phyloP scores from a whole-genome alignment of 495 filamentous ascomycete genomes.

The Aspergillus avenaceus region DNA sequence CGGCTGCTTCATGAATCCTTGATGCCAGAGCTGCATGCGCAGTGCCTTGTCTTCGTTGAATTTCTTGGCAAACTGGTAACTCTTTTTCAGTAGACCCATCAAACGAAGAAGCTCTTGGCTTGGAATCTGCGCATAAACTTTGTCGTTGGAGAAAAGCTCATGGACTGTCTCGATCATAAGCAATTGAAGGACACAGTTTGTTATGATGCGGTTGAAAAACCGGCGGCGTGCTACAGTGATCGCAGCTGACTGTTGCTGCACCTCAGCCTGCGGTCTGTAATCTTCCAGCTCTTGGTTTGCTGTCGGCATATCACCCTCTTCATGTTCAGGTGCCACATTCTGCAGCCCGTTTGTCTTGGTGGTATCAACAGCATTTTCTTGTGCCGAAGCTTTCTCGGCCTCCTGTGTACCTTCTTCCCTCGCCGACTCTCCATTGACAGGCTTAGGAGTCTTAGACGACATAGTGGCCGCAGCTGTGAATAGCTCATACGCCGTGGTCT shows the following conservation, averaged over 20 bases:
- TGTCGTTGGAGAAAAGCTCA: conserved; percentile 95
- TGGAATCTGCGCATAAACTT: conserved; percentile 90
- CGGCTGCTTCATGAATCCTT: conserved; percentile 99
- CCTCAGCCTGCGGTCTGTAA: conserved; percentile 65
- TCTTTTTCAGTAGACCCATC: conserved; percentile 91
- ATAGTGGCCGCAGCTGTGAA: conserved; percentile 78
- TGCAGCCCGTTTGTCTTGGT: conserved; percentile 60
- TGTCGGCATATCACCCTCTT: conserved; percentile 35
- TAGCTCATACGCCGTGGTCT: conserved; percentile 88
- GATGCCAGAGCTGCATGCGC: conserved; percentile 87
- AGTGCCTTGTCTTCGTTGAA: conserved; percentile 98
- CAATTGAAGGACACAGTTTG: conserved; percentile 94
- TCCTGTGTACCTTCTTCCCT: conserved; percentile 22
- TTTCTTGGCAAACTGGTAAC: conserved; percentile 88
- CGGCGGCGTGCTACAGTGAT: conserved; percentile 90
- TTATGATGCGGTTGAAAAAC: conserved; percentile 99
- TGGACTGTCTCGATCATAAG: conserved; percentile 99
- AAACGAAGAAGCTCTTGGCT: conserved; percentile 81
- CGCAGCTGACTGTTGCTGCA: conserved; percentile 78
- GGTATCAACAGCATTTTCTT: conserved; percentile 39
- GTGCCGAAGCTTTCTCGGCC: conserved; percentile 14
- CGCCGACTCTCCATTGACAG: conserved; percentile 28
- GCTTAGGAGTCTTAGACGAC: conserved; percentile 28
- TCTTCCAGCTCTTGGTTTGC: conserved; percentile 69
- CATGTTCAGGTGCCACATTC: conserved; percentile 35